A percentile compares a stretch with the other conserved stretches of the same genome.
Conservation (phyloP, 2,329 filamentous ascomycete species). For the Aspergillus tanneri region DNA sequence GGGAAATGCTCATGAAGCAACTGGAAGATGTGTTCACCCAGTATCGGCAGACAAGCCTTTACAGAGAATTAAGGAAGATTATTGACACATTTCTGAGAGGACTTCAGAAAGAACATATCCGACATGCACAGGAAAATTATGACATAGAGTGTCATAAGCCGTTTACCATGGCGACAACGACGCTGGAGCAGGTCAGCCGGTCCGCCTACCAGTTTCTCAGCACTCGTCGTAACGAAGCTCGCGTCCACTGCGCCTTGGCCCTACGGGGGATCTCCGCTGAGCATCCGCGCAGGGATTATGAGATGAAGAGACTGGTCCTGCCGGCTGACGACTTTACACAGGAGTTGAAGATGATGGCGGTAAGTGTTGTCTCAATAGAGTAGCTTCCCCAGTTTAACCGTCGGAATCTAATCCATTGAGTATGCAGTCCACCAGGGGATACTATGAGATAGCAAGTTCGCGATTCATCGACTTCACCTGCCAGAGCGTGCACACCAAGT, state of each 20-base stretch:
- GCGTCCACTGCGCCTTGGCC: slow-evolving; percentile 18
- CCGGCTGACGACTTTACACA: slow-evolving; percentile 38
- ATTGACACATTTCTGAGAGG: slow-evolving; percentile 50
- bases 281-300: slow-evolving; percentile 21
- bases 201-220: slow-evolving; percentile 15
- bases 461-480: slow-evolving; percentile 43
- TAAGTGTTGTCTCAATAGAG: slow-evolving; percentile 24
- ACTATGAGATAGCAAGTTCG: slow-evolving; percentile 41
- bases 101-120: slow-evolving; percentile 41
- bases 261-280: slow-evolving; percentile 17
- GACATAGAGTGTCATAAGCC: slow-evolving; percentile 56
- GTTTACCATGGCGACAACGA: slow-evolving; percentile 51
- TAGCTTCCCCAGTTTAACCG: slow-evolving; percentile 9
- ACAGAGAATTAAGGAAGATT: slow-evolving; percentile 35
- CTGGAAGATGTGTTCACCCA: slow-evolving; percentile 42
- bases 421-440: slow-evolving; percentile 37
- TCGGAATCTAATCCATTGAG: slow-evolving; percentile 21
- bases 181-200: slow-evolving; percentile 25
- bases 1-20: slow-evolving; percentile 43
- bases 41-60: slow-evolving; percentile 38
- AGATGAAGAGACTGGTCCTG: slow-evolving; percentile 29
- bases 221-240: slow-evolving; percentile 19
- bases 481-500: slow-evolving; percentile 36
- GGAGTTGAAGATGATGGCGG: slow-evolving; percentile 45
- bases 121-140: slow-evolving; percentile 52